Evolutionary conservation across 306 rosid genomes (phyloP).

Genomic region (Corylus heterophylla): DNA sequence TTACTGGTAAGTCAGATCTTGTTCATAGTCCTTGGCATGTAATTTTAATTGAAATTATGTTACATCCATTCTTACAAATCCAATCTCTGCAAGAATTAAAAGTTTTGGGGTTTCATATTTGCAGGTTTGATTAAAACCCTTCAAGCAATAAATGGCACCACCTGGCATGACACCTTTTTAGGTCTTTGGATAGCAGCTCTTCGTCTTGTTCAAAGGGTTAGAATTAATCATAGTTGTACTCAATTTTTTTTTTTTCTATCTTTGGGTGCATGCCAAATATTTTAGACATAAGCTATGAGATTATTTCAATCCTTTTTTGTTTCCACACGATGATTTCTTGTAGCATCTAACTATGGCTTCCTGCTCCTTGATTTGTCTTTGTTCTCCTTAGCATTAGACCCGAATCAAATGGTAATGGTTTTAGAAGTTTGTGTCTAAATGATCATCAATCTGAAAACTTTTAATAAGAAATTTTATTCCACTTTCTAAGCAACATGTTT

Average conservation of each 20-base stretch:
- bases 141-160: conserved; percentile 85
- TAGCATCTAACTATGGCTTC: background rate
- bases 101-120: conserved; percentile 22
- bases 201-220: conserved; percentile 92
- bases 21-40: conserved; percentile 5
- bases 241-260: conserved; percentile 5
- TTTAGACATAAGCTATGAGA: background rate
- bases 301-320: too few species aligned
- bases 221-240: conserved; percentile 32
- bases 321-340: background rate
- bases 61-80: conserved; percentile 12
- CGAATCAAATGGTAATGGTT: background rate
- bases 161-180: conserved; percentile 93
- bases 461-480: background rate
- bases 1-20: conserved; percentile 47
- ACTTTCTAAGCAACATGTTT: background rate
- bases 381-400: background rate
- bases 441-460: background rate
- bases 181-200: conserved; percentile 97
- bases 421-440: background rate
- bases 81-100: conserved; percentile 21
- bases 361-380: background rate
- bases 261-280: background rate
- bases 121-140: conserved; percentile 86
- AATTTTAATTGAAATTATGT: conserved; percentile 24